Base-by-base conservation (phyloP, 331 rosid genomes). In the Quercus lobata region DNA sequence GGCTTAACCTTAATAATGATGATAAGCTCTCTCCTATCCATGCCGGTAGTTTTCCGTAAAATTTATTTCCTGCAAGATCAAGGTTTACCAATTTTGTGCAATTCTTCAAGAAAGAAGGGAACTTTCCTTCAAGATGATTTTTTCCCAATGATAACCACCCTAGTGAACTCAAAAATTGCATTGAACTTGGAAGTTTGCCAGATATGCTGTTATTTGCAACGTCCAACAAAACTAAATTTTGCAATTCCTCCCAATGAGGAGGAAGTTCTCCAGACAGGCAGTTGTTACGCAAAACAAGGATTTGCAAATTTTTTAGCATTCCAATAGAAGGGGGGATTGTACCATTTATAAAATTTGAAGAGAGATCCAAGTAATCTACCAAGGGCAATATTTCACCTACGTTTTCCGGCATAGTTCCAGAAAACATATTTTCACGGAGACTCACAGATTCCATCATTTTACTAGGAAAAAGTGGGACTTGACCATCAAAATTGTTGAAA, bases 31-130 rank as follows among this genome's bases (percentile, higher is more conserved):
- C 72, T 58, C 72, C 82, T 30, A 79, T 62, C 74, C 52, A 79
- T 15, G 57, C 32, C 0, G n/a, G 83, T 58, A 79, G 75, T 2
- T 54, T 11, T 72, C 68, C 57, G 30, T 21, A 61, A 19, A 73
- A 73, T 4, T 53, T 54, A 35, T 73, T 79, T 1, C 75, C 34
- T 24, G 68, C 24, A 73, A 79, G 73, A 79, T 79, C 83, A 24
- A 79, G 57, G 69, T 46, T 24, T 32, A 1, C 8, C 65, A 79
- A 32, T 16, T 2, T 1, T 17, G 19, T 15, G 57, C 37, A 63
- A 30, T 63, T 63, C 54, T 22, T 63, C 15, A 79, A 32, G 22
- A 6, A 65, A 1, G 57, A 79, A 22, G 78, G 83, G 14, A 79
- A 3, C 11, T 62, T 0, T 7, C 83, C 68, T 2, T 76, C 41